These are phyloP conservation scores for Priceomyces haplophilus DNA, from an alignment of 805 yeast species.

Conservation along the genomic window DNA sequence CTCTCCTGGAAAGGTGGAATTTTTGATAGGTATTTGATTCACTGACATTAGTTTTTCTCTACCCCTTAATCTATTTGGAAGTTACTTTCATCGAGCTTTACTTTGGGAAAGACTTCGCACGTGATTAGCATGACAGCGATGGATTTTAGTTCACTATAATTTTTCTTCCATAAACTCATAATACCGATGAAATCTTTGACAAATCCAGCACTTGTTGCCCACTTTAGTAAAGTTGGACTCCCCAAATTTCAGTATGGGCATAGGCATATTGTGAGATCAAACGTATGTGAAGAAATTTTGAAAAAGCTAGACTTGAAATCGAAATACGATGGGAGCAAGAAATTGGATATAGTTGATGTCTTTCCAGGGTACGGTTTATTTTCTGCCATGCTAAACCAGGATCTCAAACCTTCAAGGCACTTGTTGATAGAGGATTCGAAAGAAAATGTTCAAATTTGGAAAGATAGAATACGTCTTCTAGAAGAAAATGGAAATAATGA, in stretches of 20 bases:
- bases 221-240: conserved; percentile 17
- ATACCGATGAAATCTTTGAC: not conserved
- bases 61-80: no score
- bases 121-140: no score
- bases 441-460: conserved; percentile 25
- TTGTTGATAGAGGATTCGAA: conserved; percentile 55
- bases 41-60: not conserved
- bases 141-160: no score
- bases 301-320: conserved; percentile 44
- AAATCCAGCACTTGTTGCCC: conserved; percentile 21
- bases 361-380: conserved; percentile 60
- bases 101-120: no score
- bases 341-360: conserved; percentile 54
- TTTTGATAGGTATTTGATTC: conserved; percentile 8
- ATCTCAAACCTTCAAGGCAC: conserved; percentile 61
- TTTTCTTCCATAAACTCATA: no score
- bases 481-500: conserved; percentile 22
- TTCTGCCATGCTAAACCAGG: conserved; percentile 59
- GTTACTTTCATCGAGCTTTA: no score
- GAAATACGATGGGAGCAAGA: conserved; percentile 32
- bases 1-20: conserved; percentile 4
- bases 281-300: conserved; percentile 37
- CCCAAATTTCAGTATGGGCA: conserved; percentile 25
- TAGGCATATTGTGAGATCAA: conserved; percentile 19
- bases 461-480: conserved; percentile 22